phyloP scores from a whole-genome alignment of 192 early-diverging fungal genomes.

The Umbelopsis vinacea region DNA sequence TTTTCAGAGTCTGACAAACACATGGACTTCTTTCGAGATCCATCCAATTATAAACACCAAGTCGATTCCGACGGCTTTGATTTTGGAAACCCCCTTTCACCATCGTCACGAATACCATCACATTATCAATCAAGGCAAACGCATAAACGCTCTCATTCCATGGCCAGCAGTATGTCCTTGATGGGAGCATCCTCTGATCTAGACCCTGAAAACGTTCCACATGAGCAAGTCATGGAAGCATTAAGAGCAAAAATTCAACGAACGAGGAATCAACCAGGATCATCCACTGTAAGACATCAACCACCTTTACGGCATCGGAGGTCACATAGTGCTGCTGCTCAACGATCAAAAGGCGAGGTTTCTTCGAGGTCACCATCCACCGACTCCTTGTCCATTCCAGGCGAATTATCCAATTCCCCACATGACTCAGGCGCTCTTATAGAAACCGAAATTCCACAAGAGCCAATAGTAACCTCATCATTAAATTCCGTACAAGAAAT shows the following conservation, averaged over 20 bases:
- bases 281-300: constrained; percentile 4
- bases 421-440: background rate
- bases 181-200: background rate
- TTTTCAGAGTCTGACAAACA: background rate
- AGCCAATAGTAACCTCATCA: background rate
- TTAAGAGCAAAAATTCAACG: constrained; percentile 16
- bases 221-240: constrained; percentile 20
- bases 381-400: background rate
- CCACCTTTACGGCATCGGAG: constrained; percentile 7
- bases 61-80: background rate
- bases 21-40: background rate
- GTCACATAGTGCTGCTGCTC: background rate
- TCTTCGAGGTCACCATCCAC: constrained; percentile 12
- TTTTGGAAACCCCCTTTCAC: background rate
- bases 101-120: background rate
- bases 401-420: constrained; percentile 3
- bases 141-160: background rate
- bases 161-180: background rate
- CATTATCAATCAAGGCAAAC: background rate
- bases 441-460: background rate
- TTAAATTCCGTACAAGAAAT: background rate
- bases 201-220: background rate
- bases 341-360: constrained; percentile 1
- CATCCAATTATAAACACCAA: background rate
- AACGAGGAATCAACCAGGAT: constrained; percentile 1